These are phyloP conservation scores for Linum tenue DNA, from an alignment of 345 rosid species.

Conservation along the genomic window DNA sequence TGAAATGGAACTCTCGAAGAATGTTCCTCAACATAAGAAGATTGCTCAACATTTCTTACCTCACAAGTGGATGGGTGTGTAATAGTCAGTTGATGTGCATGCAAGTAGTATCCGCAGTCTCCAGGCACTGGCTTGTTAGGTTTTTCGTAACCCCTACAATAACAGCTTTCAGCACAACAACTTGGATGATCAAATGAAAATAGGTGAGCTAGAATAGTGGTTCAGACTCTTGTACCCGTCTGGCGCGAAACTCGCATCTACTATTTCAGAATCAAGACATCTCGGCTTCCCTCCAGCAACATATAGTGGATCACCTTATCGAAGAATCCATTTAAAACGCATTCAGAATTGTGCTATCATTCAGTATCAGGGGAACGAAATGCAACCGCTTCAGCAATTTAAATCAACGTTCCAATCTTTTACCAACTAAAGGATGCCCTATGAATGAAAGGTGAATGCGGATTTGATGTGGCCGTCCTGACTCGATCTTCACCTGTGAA, in stretches of 20 bases:
- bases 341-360: neutral
- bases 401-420: conserved; percentile 10
- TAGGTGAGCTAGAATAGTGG: neutral
- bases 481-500: conserved; percentile 72
- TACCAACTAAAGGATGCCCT: conserved; percentile 83
- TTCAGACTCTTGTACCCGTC: conserved; percentile 49
- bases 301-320: conserved; percentile 77
- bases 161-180: neutral
- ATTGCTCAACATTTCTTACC: conserved; percentile 27
- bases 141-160: conserved; percentile 58
- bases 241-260: conserved; percentile 42
- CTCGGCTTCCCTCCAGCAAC: conserved; percentile 60
- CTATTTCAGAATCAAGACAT: conserved; percentile 32
- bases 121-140: conserved; percentile 72
- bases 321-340: neutral
- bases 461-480: conserved; percentile 90
- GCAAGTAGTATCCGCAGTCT: conserved; percentile 77
- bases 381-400: neutral
- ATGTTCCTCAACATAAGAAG: neutral
- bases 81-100: conserved; percentile 59
- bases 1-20: neutral
- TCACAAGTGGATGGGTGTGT: conserved; percentile 44
- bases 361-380: neutral
- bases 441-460: conserved; percentile 81
- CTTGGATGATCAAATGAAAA: neutral